Evolutionary conservation across 2,329 filamentous ascomycete genomes (phyloP), one percentile per base, ranked within the genome.

Genomic region (Curvularia lunata): DNA sequence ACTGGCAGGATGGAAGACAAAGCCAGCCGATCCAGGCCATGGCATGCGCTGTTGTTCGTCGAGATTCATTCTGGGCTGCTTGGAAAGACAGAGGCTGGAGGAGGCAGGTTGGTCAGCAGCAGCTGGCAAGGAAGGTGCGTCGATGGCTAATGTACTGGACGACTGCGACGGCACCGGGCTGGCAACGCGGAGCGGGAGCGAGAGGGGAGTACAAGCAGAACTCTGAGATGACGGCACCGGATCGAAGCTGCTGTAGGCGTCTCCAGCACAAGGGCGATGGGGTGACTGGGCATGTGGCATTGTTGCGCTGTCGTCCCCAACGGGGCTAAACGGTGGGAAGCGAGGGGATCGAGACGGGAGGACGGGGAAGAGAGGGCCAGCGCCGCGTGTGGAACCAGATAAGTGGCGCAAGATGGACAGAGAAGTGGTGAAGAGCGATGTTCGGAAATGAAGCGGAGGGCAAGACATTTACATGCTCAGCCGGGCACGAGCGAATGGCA

Each of bases 261-360:
- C 68, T 48, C 60, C 56, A 48, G 70, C 59, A 37, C 59, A 56
- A n/a, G 65, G 45, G 43, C 58, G 66, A 53, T 60, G 67, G 59
- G 69, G 66, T 61, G 73, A 71, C 52, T 65, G 64, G 48, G 67
- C 62, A 57, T 65, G 69, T 65, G 65, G 64, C 75, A 75, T 76
- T 55, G 62, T 66, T 69, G 66, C 64, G 69, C 60, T 70, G 70
- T 66, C 64, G 65, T 34, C 40, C 63, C 59, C 65, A 58, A 65
- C 64, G 50, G 62, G 65, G 25, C 58, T 61, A 27, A 51, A 54
- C 27, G 50, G 48, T 47, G 48, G 52, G 53, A 45, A 27, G 47
- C 46, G 41, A 64, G 54, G 53, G 64, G 70, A 63, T 69, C 48
- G 58, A 57, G 48, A 49, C 47, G 48, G 43, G 63, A 57, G 27